Evolutionary conservation across 352 stramenopile genomes (phyloP), one percentile per base, ranked within the genome.

Genomic region (Phytophthora pluvialis): DNA sequence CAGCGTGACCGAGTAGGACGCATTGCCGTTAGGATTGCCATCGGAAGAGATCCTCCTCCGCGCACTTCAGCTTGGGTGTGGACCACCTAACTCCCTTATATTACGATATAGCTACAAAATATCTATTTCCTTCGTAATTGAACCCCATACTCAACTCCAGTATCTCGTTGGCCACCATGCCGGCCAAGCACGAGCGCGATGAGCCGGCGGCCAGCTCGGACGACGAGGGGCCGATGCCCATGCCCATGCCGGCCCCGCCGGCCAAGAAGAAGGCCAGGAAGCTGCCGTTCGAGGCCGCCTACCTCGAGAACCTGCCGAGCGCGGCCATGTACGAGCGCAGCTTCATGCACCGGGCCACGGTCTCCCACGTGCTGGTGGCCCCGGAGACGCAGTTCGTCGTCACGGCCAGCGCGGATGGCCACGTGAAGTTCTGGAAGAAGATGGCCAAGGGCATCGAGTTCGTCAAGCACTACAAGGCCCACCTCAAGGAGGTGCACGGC

Each of bases 341-440:
- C 48, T 99, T 98, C 81, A 99, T 99, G 95, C 98, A 99, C 78
- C 94, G 96, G 25, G 82, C 95, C 45, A 83, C 91, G 2, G 95
- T 99, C 10, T 98, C 92, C 25, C 95, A 98, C 67, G 86, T 95
- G 9, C 69, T 89, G 6, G 88, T 98, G 26, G 94, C 93, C 2
- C 78, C 80, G 2, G 83, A 94, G 64, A 98, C 97, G 64, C 97
- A 98, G 53, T 99, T 99, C 59, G 55, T 99, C 5, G 72, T 99
- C 10, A 99, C 98, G 3, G 97, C 88, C 3, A 98, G 90, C 40
- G 66, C 76, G 29, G 97, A 99, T 76, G 98, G 98, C 7, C 91
- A 99, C 61, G 91, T 99, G 16, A 99, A 99, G 72, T 99, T 99
- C 72, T 99, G 98, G 98, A 99, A 99, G 75, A 99, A 99, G 68